Conservation (phyloP, 148 eudicot genomes). For the Oxyria digyna region DNA sequence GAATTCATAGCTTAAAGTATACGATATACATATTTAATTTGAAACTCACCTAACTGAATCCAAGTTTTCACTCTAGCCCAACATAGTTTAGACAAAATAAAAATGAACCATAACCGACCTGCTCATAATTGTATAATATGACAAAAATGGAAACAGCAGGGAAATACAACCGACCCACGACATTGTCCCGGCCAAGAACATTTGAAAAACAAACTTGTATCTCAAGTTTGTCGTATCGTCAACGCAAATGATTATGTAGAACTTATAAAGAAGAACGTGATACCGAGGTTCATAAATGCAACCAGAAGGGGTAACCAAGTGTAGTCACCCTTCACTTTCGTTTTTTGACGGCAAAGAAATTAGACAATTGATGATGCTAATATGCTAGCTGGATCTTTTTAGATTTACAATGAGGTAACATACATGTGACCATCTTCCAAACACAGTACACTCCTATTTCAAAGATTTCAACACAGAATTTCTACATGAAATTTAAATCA, state of each 20-base stretch:
- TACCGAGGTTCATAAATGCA: background rate
- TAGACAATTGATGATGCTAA: background rate
- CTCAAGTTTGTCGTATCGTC: background rate
- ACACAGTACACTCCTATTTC: conserved; percentile 4
- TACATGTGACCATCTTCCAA: background rate
- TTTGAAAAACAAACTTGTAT: background rate
- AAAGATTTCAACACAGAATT: background rate
- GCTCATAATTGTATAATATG: background rate
- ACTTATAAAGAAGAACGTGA: background rate
- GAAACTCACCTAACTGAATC: background rate
- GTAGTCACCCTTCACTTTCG: background rate
- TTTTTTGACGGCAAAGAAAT: background rate
- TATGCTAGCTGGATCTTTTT: background rate
- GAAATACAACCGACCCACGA: background rate
- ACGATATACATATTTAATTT: background rate
- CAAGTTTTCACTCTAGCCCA: background rate
- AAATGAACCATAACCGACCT: background rate
- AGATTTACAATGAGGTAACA: conserved; percentile 3
- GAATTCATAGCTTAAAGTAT: background rate
- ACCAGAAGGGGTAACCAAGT: background rate
- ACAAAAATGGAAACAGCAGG: background rate
- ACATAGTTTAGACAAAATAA: background rate
- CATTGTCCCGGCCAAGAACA: background rate
- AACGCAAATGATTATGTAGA: background rate
- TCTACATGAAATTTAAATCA: background rate